Base-by-base conservation (phyloP, 495 filamentous ascomycete genomes). In the Sabuloglossum arenarium region DNA sequence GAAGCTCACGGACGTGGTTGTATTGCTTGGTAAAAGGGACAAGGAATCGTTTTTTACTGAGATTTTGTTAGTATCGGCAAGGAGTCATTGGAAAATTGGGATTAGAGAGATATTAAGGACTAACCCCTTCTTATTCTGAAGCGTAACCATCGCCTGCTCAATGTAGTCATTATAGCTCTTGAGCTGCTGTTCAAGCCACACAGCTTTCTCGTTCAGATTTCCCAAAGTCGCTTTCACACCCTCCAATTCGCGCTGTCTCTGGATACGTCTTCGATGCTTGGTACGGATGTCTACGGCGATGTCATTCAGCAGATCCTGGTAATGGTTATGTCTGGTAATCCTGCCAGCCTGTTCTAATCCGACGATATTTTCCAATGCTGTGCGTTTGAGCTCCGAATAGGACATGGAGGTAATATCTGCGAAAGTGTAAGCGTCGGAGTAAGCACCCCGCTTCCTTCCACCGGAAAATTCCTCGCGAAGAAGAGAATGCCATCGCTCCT, bases 81-180 rank as follows among this genome's bases (percentile, higher is more conserved):
- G 31, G 32, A 1, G 23, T n/a, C 0, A 12, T 63, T 32, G n/a
- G n/a, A 39, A 23, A 16, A 30, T 30, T 23, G 43, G 12, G 57
- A 60, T 53, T 59, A 49, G 57, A 46, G 10, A 47, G 31, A 31
- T 19, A 43, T 34, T 0, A 21, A 29, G 24, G 29, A 27, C 39
- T 30, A 71, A 77, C 70, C 87, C 89, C 68, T 95, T 94, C 70
- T 94, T 95, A 67, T 84, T 91, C 68, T 97, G 93, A 52, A 99
- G 77, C n/a, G 93, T 97, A 54, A 89, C 76, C 88, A 99, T 94
- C 21, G 91, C 88, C 66, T 96, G 89, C 72, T 99, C 91, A 62
- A 99, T 94, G 65, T 96, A 97, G 68, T 97, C 88, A 65, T 99
- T 95, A 73, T 96, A 99, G 59, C 81, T 88, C 73, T 94, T 93